phyloP scores from a whole-genome alignment of 2,329 filamentous ascomycete genomes.

The Colletotrichum sp. region DNA sequence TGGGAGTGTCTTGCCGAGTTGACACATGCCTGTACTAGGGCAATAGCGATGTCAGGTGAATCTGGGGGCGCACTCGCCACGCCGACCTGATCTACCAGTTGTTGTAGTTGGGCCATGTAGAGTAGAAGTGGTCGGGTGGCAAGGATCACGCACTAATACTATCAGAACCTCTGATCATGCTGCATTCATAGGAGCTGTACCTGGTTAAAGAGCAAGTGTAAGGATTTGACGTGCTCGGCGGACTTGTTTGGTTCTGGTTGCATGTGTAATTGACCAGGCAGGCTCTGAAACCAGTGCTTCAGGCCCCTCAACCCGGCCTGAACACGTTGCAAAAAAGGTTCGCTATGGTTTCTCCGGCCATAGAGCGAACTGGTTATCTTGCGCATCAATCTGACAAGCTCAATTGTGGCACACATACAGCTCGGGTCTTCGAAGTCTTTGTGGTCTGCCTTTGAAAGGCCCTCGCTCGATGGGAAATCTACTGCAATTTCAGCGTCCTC shows the following conservation, averaged over 20 bases:
- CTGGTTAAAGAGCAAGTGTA: neutral
- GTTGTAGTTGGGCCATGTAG: neutral
- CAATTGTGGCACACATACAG: neutral
- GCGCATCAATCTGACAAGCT: neutral
- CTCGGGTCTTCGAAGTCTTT: neutral
- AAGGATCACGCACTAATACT: neutral
- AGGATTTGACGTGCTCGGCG: neutral
- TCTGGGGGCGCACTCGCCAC: neutral
- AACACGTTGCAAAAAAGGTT: neutral
- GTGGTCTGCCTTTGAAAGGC: neutral
- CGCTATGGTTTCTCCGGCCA: neutral
- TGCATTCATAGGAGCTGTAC: neutral
- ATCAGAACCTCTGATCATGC: neutral
- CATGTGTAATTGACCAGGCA: neutral
- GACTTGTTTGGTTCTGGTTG: neutral
- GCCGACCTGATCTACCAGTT: neutral
- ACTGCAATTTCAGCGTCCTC: neutral
- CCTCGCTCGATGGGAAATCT: neutral
- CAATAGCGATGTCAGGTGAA: neutral
- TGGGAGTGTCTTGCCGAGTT: neutral
- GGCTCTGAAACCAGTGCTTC: neutral
- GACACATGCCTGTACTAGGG: neutral
- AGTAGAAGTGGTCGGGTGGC: neutral
- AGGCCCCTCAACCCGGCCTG: neutral
- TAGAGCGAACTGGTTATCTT: neutral